Percentiles rank a stretch among this genome's conserved stretches.
Conservation (phyloP, 129 eudicot species). For the Flaveria brownii region DNA sequence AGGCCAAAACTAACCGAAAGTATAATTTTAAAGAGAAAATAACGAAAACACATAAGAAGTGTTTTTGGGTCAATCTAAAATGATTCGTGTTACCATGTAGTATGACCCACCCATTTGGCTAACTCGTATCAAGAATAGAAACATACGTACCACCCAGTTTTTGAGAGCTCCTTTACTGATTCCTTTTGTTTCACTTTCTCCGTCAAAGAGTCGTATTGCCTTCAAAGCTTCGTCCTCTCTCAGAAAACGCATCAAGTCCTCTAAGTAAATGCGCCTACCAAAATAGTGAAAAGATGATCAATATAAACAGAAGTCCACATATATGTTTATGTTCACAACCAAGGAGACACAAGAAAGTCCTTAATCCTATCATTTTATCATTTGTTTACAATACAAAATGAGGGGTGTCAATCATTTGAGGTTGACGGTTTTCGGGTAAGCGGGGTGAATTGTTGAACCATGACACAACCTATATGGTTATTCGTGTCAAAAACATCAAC, state of each 20-base stretch:
- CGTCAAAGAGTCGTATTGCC: slow-evolving; percentile 51
- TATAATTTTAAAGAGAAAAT: background rate
- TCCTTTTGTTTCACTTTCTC: slow-evolving; percentile 49
- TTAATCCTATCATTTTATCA: background rate
- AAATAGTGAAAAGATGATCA: background rate
- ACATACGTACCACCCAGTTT: slow-evolving; percentile 57
- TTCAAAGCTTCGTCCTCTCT: slow-evolving; percentile 55
- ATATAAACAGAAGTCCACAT: too few species aligned
- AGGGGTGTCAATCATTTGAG: background rate
- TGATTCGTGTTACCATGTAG: background rate
- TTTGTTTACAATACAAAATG: background rate
- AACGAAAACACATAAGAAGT: background rate
- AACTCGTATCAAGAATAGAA: background rate
- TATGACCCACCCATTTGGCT: background rate
- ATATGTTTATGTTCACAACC: background rate
- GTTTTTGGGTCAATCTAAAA: background rate
- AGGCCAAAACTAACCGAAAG: background rate
- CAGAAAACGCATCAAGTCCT: slow-evolving; percentile 57
- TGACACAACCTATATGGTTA: too few species aligned
- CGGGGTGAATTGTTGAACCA: too few species aligned
- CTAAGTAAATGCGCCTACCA: slow-evolving; percentile 46
- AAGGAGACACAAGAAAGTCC: background rate
- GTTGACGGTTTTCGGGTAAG: too few species aligned
- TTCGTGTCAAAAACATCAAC: background rate
- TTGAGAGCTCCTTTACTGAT: slow-evolving; percentile 53